Evolutionary conservation across 306 rosid species (phyloP), one percentile per base, ranked within the genome.

Genomic region (Pyrus communis): DNA sequence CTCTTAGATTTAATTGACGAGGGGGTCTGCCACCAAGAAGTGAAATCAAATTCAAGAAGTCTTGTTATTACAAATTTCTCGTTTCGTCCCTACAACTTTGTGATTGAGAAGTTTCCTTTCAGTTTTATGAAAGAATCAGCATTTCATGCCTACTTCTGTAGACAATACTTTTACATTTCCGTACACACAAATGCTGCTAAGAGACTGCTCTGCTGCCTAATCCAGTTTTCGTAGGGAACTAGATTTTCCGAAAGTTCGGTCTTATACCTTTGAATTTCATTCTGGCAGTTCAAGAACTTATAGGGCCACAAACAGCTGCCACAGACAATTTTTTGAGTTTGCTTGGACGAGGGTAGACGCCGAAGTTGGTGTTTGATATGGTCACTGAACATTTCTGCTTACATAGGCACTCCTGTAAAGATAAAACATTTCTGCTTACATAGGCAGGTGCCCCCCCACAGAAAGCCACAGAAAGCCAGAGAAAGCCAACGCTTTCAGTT

Each of bases 301-400:
- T 12, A 6, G 86, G 81, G 65, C 83, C 61, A 42, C 97, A 91
- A 7, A 88, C 73, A 35, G 92, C 95, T 86, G 88, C 97, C 42
- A 88, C 93, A 33, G 86, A 89, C 62, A 89, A 57, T 71, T 77
- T 68, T 59, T 91, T 88, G 65, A 83, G 40, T 71, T 78, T 77
- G 51, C 82, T 79, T 33, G 94, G 95, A 85, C 95, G 88, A 1
- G 97, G 94, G 28, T 91, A 93, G 81, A 65, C 57, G 18, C 89
- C 89, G 30, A 89, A 85, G 62, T 76, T 82, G 55, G 82, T 67
- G 77, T 80, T 82, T 63, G 95, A 81, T 77, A 82, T 70, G 0
- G 88, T 40, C 33, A 86, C 86, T n/a, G 54, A 67, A 83, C 97
- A 91, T 70, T 69, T 75, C 69, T 67, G 58, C 74, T 84, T 88